These are phyloP conservation scores for Quercus variabilis DNA, from an alignment of 306 rosid genomes.

Conservation along the genomic window DNA sequence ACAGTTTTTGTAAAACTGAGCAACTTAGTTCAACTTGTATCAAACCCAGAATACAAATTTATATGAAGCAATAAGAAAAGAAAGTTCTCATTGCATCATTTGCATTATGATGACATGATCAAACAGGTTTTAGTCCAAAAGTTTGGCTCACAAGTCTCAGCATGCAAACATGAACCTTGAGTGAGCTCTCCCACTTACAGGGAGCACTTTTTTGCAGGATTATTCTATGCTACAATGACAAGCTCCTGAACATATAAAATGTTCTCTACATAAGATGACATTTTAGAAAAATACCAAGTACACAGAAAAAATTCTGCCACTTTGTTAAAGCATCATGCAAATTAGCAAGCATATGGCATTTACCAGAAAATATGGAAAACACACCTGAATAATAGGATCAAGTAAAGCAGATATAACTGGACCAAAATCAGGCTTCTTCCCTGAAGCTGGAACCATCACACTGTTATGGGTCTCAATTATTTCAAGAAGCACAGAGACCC, in stretches of 20 bases:
- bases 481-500: constrained; percentile 88
- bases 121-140: not conserved
- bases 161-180: not conserved
- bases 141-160: not conserved
- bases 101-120: not conserved
- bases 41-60: not conserved
- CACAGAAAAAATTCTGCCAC: not conserved
- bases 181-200: not conserved
- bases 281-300: not conserved
- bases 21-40: constrained; percentile 6
- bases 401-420: constrained; percentile 86
- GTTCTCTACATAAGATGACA: not conserved
- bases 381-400: constrained; percentile 92
- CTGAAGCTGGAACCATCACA: constrained; percentile 86
- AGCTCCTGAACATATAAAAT: not conserved
- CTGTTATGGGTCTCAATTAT: constrained; percentile 75
- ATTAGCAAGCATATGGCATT: not conserved
- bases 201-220: not conserved
- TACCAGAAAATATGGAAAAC: not conserved
- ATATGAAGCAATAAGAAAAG: not conserved
- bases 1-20: not conserved
- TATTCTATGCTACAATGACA: not conserved
- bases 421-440: constrained; percentile 70
- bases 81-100: not conserved
- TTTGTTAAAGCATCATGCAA: not conserved